A percentile compares a stretch with the other conserved stretches of the same genome.
phyloP scores from a whole-genome alignment of 768 basidiomycete species.

The Kwoniella botswanensis region DNA sequence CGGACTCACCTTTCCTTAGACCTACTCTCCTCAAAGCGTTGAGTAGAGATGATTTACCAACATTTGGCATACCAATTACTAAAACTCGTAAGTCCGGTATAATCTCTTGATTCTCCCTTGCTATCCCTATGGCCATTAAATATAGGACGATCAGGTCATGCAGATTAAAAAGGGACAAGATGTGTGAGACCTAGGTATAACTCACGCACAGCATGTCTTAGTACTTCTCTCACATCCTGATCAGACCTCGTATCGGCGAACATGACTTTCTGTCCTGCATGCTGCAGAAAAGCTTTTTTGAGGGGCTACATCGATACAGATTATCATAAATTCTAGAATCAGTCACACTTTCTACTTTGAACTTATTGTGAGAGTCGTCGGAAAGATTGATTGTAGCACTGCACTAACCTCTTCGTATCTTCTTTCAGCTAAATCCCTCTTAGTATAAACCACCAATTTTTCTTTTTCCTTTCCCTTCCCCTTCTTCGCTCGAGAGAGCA shows the following conservation, averaged over 20 bases:
- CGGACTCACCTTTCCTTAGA: slow-evolving; percentile 75
- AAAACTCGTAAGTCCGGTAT: slow-evolving; percentile 76
- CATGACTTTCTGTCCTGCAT: slow-evolving; percentile 57
- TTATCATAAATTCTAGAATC: no score
- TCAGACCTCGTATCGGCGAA: slow-evolving; percentile 59
- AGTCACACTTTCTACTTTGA: no score
- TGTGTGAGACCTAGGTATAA: slow-evolving; percentile 4
- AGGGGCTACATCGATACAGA: slow-evolving; percentile 53
- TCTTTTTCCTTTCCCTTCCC: slow-evolving; percentile 63
- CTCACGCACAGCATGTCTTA: slow-evolving; percentile 58
- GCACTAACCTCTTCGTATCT: slow-evolving; percentile 81
- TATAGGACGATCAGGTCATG: neutral
- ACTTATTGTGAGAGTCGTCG: no score
- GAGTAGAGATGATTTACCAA: slow-evolving; percentile 93
- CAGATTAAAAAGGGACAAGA: no score
- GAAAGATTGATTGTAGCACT: no score
- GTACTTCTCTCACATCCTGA: slow-evolving; percentile 55
- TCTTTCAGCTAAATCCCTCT: slow-evolving; percentile 85
- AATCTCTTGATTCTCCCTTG: slow-evolving; percentile 68
- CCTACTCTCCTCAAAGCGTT: slow-evolving; percentile 88
- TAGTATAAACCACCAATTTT: slow-evolving; percentile 88
- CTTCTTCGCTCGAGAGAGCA: slow-evolving; percentile 32
- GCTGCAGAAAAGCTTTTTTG: slow-evolving; percentile 55
- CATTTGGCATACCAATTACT: slow-evolving; percentile 95
- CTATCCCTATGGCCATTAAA: slow-evolving; percentile 64